A percentile compares a stretch with the other conserved stretches of the same genome.
phyloP scores from a whole-genome alignment of 768 basidiomycete species.

The Lepiota subincarnata region DNA sequence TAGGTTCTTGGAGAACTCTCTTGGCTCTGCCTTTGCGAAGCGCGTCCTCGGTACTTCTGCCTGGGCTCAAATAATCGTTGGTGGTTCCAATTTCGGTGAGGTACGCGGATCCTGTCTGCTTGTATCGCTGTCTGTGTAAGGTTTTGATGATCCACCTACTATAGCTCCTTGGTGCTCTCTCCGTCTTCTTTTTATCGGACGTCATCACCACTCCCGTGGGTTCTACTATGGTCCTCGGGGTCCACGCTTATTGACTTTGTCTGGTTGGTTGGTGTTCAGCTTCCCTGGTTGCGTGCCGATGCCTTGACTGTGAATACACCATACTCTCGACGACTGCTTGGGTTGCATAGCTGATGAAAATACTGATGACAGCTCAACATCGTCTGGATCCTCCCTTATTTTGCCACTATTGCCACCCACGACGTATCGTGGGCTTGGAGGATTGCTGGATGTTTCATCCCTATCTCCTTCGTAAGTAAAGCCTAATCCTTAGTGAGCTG shows the following conservation, averaged over 20 bases:
- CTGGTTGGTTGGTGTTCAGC: conserved; percentile 1
- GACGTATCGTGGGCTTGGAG: conserved; percentile 29
- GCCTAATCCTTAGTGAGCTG: background rate
- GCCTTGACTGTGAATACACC: conserved; percentile 14
- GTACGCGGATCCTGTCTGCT: no score
- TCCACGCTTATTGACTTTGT: no score
- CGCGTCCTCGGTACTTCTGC: conserved; percentile 24
- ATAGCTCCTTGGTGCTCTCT: no score
- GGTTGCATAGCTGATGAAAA: no score
- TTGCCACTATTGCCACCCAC: conserved; percentile 17
- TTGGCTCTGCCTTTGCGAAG: conserved; percentile 28
- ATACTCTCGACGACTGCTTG: no score
- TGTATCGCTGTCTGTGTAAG: no score
- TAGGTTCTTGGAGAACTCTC: conserved; percentile 25
- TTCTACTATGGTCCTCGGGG: no score
- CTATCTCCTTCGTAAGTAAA: conserved; percentile 24
- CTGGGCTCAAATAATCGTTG: conserved; percentile 14
- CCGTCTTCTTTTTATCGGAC: no score
- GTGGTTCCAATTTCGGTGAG: no score
- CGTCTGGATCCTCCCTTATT: conserved; percentile 28
- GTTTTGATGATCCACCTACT: no score
- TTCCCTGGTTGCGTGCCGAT: conserved; percentile 29
- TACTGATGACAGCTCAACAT: conserved; percentile 17
- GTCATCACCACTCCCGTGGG: no score
- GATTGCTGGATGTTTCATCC: conserved; percentile 27